These are phyloP conservation scores for Symbiotaphrina buchneri DNA, from an alignment of 495 filamentous ascomycete species.

Conservation along the genomic window DNA sequence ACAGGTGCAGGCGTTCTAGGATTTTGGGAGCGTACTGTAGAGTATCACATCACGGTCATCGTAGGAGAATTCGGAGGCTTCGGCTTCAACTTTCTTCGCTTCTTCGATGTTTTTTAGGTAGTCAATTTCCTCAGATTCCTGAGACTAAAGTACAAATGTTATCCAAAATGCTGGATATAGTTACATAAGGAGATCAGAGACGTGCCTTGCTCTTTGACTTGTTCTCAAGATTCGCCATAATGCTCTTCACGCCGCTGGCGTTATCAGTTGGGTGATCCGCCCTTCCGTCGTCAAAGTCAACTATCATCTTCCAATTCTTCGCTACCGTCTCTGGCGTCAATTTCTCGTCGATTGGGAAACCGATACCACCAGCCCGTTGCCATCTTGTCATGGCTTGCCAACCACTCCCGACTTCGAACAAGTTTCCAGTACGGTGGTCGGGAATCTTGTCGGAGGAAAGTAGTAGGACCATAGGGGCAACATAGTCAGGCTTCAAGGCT, in stretches of 20 bases:
- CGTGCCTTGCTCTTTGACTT: slow-evolving; percentile 21
- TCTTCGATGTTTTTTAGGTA: slow-evolving; percentile 49
- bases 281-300: slow-evolving; percentile 74
- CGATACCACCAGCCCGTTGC: slow-evolving; percentile 80
- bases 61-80: slow-evolving; percentile 63
- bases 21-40: slow-evolving; percentile 32
- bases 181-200: slow-evolving; percentile 23
- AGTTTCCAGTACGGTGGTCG: slow-evolving; percentile 58
- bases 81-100: slow-evolving; percentile 45
- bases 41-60: slow-evolving; percentile 75
- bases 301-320: slow-evolving; percentile 55
- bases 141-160: too few species aligned
- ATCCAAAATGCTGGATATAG: too few species aligned
- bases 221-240: slow-evolving; percentile 87
- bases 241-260: slow-evolving; percentile 55
- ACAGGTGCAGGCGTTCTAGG: background rate
- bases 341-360: slow-evolving; percentile 75
- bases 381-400: slow-evolving; percentile 85
- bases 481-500: slow-evolving; percentile 98
- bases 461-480: slow-evolving; percentile 76
- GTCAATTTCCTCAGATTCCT: too few species aligned
- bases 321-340: slow-evolving; percentile 74
- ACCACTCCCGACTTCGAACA: slow-evolving; percentile 93
- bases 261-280: slow-evolving; percentile 71
- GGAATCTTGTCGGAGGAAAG: slow-evolving; percentile 79